These are phyloP conservation scores for Lactarius quietus DNA, from an alignment of 768 basidiomycete species.

Conservation along the genomic window DNA sequence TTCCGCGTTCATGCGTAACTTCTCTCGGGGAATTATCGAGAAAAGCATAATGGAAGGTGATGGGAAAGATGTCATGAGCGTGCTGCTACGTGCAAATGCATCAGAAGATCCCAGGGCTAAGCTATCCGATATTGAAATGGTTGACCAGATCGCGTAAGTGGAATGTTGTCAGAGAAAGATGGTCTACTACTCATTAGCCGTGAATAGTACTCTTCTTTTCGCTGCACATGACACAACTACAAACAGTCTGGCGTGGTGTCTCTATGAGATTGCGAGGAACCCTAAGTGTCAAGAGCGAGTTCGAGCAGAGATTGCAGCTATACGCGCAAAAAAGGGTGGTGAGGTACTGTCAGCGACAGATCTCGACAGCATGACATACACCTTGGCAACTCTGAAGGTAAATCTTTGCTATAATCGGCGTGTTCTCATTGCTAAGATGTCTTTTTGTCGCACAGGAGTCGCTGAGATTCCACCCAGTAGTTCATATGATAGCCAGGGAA, in stretches of 20 bases:
- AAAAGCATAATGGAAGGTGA: constrained; percentile 15
- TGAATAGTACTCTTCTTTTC: not conserved
- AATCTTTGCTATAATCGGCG: not conserved
- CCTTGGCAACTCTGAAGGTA: constrained; percentile 7
- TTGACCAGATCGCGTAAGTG: constrained; percentile 23
- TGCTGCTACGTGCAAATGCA: constrained; percentile 27
- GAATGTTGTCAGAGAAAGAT: not conserved
- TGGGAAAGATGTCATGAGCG: constrained; percentile 27
- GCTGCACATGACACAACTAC: constrained; percentile 2
- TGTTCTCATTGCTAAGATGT: not conserved
- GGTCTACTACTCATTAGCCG: not conserved
- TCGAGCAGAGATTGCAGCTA: constrained; percentile 12
- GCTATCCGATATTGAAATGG: constrained; percentile 23
- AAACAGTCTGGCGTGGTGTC: not conserved
- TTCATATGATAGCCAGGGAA: constrained; percentile 2
- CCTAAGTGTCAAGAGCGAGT: constrained; percentile 7
- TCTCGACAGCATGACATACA: constrained; percentile 5
- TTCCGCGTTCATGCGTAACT: constrained; percentile 10
- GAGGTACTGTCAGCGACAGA: not conserved
- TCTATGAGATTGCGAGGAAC: constrained; percentile 6
- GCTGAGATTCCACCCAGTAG: constrained; percentile 22
- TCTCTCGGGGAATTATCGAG: constrained; percentile 16
- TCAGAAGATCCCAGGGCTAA: constrained; percentile 20
- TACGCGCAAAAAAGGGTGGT: constrained; percentile 4
- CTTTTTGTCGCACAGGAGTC: not conserved